phyloP scores from a whole-genome alignment of 768 basidiomycete genomes.

The Rubroboletus pulcherrimus region DNA sequence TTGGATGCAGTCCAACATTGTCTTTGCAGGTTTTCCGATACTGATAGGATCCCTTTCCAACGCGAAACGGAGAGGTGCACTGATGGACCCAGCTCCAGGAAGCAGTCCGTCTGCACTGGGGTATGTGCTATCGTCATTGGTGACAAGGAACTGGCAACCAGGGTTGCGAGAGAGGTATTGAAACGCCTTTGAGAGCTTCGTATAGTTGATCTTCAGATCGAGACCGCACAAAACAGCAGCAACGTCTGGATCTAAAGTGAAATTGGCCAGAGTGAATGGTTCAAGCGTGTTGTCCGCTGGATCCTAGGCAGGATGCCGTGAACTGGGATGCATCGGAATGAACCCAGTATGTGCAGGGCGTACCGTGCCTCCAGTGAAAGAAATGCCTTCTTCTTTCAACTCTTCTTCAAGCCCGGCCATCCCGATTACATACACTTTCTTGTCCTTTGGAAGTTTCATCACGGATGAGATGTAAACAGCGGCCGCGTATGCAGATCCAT shows the following conservation, averaged over 20 bases:
- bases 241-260: slow-evolving; percentile 71
- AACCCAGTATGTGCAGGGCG: slow-evolving; percentile 22
- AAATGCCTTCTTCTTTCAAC: slow-evolving; percentile 79
- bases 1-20: slow-evolving; percentile 92
- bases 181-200: slow-evolving; percentile 90
- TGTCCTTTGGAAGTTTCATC: slow-evolving; percentile 81
- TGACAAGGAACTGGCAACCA: slow-evolving; percentile 80
- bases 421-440: slow-evolving; percentile 95
- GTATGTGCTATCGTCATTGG: slow-evolving; percentile 92
- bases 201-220: slow-evolving; percentile 85
- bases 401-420: slow-evolving; percentile 92
- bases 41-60: slow-evolving; percentile 66
- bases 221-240: slow-evolving; percentile 95
- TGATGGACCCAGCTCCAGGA: slow-evolving; percentile 83
- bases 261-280: slow-evolving; percentile 64
- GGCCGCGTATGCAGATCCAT: slow-evolving; percentile 87
- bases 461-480: slow-evolving; percentile 86
- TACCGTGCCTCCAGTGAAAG: slow-evolving; percentile 82
- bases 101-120: slow-evolving; percentile 69
- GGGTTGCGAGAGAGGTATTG: slow-evolving; percentile 82
- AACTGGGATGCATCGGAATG: neutral
- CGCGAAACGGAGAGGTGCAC: slow-evolving; percentile 75
- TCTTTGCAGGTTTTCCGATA: slow-evolving; percentile 87
- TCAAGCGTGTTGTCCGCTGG: slow-evolving; percentile 76
- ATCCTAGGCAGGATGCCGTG: slow-evolving; percentile 49